Evolutionary conservation across 2,329 filamentous ascomycete genomes (phyloP).

Genomic region (Aspergillus sp.): DNA sequence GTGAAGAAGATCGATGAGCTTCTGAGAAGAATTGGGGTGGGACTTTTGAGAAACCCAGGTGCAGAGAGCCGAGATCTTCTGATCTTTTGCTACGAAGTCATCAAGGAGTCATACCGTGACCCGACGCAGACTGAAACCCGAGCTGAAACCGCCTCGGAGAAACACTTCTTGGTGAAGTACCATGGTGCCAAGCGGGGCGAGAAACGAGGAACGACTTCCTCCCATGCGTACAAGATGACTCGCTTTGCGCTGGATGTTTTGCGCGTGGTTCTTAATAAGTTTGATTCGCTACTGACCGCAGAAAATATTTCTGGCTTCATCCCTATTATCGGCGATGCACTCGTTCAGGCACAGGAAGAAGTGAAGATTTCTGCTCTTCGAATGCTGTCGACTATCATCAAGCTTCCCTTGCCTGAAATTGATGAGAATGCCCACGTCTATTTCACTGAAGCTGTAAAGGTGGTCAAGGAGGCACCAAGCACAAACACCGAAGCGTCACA

Average conservation of each 20-base stretch:
- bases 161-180: slow-evolving; percentile 71
- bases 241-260: slow-evolving; percentile 85
- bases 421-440: slow-evolving; percentile 72
- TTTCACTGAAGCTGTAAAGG: slow-evolving; percentile 75
- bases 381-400: slow-evolving; percentile 78
- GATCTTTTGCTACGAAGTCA: slow-evolving; percentile 92
- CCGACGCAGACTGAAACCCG: slow-evolving; percentile 40
- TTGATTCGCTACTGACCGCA: slow-evolving; percentile 73
- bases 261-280: slow-evolving; percentile 78
- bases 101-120: slow-evolving; percentile 76
- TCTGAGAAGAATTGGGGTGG: slow-evolving; percentile 74
- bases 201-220: slow-evolving; percentile 66
- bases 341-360: slow-evolving; percentile 82
- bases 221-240: slow-evolving; percentile 80
- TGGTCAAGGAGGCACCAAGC: slow-evolving; percentile 69
- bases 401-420: slow-evolving; percentile 68
- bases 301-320: slow-evolving; percentile 80
- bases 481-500: slow-evolving; percentile 82
- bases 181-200: slow-evolving; percentile 71
- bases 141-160: slow-evolving; percentile 22
- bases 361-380: slow-evolving; percentile 85
- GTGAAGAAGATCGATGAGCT: slow-evolving; percentile 88
- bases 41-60: slow-evolving; percentile 74
- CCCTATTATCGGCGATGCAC: slow-evolving; percentile 80
- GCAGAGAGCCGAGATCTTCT: slow-evolving; percentile 76